Evolutionary conservation across 1,139 yeast species (phyloP).

Genomic region (Scheffersomyces titani): DNA sequence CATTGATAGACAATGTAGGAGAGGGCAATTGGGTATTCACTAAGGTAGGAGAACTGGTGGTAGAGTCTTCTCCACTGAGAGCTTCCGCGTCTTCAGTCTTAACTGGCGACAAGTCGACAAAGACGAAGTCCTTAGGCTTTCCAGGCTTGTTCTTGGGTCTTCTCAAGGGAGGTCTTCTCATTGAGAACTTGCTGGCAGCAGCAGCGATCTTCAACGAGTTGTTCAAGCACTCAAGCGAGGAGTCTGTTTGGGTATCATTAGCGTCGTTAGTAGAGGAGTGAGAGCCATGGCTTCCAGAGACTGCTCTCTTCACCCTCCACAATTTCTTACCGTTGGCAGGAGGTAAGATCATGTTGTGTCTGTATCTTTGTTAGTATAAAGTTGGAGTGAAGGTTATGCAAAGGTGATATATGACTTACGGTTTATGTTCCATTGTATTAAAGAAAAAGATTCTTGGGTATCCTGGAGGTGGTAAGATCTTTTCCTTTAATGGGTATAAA

Average conservation of each 20-base stretch:
- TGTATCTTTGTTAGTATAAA: conserved; percentile 1
- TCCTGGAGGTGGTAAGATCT: not conserved
- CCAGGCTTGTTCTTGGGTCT: conserved; percentile 57
- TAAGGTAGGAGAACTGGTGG: conserved; percentile 2
- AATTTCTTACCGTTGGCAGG: conserved; percentile 51
- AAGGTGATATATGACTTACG: not conserved
- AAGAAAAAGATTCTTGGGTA: not conserved
- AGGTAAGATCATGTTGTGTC: conserved; percentile 28
- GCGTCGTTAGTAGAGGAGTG: conserved; percentile 9
- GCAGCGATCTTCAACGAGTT: conserved; percentile 47
- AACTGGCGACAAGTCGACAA: conserved; percentile 56
- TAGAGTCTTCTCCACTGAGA: conserved; percentile 4
- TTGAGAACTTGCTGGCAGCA: conserved; percentile 35
- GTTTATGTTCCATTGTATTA: not conserved
- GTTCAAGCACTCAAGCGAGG: conserved; percentile 42
- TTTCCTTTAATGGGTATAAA: not conserved
- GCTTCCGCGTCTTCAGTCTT: conserved; percentile 30
- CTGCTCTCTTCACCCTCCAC: conserved; percentile 47
- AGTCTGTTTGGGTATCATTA: conserved; percentile 12
- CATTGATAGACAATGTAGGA: conserved; percentile 8
- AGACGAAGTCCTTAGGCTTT: conserved; percentile 53
- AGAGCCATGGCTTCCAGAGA: conserved; percentile 13
- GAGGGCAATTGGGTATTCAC: conserved; percentile 2
- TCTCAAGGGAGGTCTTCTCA: conserved; percentile 48
- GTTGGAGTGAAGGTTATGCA: not conserved